These are phyloP conservation scores for Immersiporthe knoxdaviesiana DNA, from an alignment of 2,329 filamentous ascomycete genomes.

Conservation along the genomic window DNA sequence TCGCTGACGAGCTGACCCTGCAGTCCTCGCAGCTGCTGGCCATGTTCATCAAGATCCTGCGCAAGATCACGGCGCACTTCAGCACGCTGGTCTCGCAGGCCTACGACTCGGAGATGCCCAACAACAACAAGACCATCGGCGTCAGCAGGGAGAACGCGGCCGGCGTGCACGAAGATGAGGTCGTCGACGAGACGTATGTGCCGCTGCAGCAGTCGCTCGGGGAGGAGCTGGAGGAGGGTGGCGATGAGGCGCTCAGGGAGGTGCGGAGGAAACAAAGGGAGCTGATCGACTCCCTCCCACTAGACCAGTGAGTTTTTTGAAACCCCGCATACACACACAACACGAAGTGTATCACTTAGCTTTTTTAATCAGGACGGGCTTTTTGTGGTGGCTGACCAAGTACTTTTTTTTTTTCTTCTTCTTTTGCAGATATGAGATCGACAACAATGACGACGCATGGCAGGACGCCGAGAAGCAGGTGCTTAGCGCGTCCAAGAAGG, in stretches of 20 bases:
- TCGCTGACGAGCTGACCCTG: slow-evolving; percentile 78
- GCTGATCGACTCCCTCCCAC: slow-evolving; percentile 85
- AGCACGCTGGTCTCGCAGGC: slow-evolving; percentile 74
- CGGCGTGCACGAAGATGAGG: slow-evolving; percentile 71
- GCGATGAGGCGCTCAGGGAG: slow-evolving; percentile 71
- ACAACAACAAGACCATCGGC: slow-evolving; percentile 57
- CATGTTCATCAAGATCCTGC: slow-evolving; percentile 96
- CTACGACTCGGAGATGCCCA: slow-evolving; percentile 68
- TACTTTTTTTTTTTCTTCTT: background rate
- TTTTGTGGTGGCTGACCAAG: background rate
- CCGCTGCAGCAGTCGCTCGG: slow-evolving; percentile 73
- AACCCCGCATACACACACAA: too few species aligned
- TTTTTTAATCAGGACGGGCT: background rate
- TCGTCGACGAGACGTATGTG: slow-evolving; percentile 66
- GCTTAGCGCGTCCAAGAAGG: slow-evolving; percentile 55
- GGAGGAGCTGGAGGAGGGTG: slow-evolving; percentile 83
- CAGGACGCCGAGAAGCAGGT: slow-evolving; percentile 78
- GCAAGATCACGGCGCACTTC: slow-evolving; percentile 84
- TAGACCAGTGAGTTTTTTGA: slow-evolving; percentile 72
- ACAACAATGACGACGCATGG: slow-evolving; percentile 65
- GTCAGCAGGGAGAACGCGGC: slow-evolving; percentile 62
- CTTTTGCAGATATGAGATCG: slow-evolving; percentile 63
- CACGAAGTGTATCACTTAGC: rapidly evolving
- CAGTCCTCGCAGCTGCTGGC: slow-evolving; percentile 80
- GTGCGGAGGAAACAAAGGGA: slow-evolving; percentile 81